These are phyloP conservation scores for Globisporangium cederbergense DNA, from an alignment of 352 stramenopile species.

Conservation along the genomic window DNA sequence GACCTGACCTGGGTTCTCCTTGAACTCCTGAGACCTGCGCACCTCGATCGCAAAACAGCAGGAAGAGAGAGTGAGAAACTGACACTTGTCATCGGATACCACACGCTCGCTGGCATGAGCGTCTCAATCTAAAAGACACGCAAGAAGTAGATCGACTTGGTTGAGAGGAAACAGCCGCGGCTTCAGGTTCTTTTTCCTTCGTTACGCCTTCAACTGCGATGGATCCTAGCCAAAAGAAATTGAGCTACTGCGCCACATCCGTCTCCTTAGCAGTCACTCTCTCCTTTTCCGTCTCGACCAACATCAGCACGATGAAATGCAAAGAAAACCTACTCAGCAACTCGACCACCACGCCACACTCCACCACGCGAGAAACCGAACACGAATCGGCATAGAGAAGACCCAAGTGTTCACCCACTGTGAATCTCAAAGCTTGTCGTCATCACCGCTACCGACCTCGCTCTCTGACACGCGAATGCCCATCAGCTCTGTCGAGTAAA, in stretches of 20 bases:
- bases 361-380: not conserved
- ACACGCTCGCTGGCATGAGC: not conserved
- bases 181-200: constrained; percentile 7
- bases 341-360: not conserved
- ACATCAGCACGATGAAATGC: constrained; percentile 3
- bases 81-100: not conserved
- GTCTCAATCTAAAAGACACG: constrained; percentile 1
- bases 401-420: not conserved
- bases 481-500: constrained; percentile 4
- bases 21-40: not conserved
- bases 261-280: not conserved
- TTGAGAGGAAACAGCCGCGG: constrained; percentile 9
- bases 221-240: not conserved
- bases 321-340: not conserved
- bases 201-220: constrained; percentile 4
- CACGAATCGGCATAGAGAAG: not conserved
- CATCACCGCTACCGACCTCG: not conserved
- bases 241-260: not conserved
- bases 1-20: not conserved
- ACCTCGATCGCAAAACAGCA: constrained; percentile 5
- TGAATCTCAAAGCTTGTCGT: not conserved
- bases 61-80: not conserved
- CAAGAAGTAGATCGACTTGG: not conserved
- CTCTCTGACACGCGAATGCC: not conserved
- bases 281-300: not conserved